Conservation (phyloP, 345 rosid species). For the Kernera saxatilis region DNA sequence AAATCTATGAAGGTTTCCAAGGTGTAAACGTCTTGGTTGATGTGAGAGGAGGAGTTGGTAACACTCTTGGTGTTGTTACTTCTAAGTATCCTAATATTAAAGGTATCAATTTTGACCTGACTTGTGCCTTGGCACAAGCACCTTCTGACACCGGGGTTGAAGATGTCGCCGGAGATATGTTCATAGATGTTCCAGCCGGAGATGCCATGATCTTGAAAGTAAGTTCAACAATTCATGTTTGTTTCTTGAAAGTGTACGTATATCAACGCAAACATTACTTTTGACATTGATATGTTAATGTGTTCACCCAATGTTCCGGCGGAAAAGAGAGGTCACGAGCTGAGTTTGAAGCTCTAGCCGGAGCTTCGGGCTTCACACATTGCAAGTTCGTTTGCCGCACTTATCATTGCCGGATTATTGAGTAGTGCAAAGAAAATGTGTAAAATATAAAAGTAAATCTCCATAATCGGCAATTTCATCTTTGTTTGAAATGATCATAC, state of each 20-base stretch:
- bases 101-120: slow-evolving; percentile 44
- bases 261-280: background rate
- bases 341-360: background rate
- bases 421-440: background rate
- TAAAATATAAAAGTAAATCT: background rate
- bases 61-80: slow-evolving; percentile 36
- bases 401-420: background rate
- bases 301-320: background rate
- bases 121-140: slow-evolving; percentile 23
- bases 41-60: slow-evolving; percentile 69
- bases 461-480: background rate
- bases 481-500: background rate
- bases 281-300: background rate
- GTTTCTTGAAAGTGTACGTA: background rate
- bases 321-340: background rate
- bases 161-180: slow-evolving; percentile 81
- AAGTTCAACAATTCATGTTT: background rate
- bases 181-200: slow-evolving; percentile 53
- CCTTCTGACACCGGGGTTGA: slow-evolving; percentile 38
- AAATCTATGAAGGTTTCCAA: slow-evolving; percentile 44
- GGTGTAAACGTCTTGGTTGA: slow-evolving; percentile 40
- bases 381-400: background rate
- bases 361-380: background rate
- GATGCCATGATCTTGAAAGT: slow-evolving; percentile 88
- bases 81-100: slow-evolving; percentile 40